A percentile compares a stretch with the other conserved stretches of the same genome.
phyloP scores from a whole-genome alignment of 495 filamentous ascomycete genomes.

The Neurospora sp. region DNA sequence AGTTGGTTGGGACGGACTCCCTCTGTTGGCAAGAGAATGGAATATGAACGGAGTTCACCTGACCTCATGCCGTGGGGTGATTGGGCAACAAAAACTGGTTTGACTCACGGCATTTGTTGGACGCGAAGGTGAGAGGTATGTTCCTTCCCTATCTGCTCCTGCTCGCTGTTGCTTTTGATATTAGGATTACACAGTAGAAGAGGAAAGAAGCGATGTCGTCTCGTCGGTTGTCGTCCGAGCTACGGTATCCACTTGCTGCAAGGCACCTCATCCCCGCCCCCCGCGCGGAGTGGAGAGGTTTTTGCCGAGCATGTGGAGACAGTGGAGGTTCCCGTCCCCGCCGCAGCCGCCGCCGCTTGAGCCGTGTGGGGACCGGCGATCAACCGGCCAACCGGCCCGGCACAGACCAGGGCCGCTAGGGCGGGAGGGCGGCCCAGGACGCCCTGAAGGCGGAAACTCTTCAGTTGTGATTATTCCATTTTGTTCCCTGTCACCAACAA shows the following conservation, averaged over 20 bases:
- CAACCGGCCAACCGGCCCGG: neutral
- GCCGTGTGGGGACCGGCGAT: neutral
- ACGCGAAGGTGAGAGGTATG: neutral
- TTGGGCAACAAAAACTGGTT: neutral
- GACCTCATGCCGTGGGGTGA: neutral
- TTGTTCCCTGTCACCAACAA: neutral
- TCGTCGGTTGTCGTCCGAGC: neutral
- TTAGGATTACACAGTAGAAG: neutral
- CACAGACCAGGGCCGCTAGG: neutral
- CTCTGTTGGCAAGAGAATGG: neutral
- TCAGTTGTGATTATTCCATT: neutral
- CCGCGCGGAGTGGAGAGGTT: neutral
- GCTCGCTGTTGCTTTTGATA: neutral
- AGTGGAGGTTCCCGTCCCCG: neutral
- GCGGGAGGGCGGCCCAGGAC: neutral
- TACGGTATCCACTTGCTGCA: neutral
- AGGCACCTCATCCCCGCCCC: neutral
- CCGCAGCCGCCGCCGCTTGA: neutral
- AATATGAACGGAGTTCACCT: neutral
- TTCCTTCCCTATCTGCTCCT: neutral
- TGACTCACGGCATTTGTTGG: neutral
- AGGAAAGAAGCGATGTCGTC: neutral
- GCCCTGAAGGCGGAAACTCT: neutral
- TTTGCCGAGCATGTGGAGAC: neutral
- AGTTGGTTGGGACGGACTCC: neutral